A percentile compares a stretch with the other conserved stretches of the same genome.
Evolutionary conservation across 2,329 filamentous ascomycete genomes (phyloP).

Genomic region (Sphaerulina musiva): DNA sequence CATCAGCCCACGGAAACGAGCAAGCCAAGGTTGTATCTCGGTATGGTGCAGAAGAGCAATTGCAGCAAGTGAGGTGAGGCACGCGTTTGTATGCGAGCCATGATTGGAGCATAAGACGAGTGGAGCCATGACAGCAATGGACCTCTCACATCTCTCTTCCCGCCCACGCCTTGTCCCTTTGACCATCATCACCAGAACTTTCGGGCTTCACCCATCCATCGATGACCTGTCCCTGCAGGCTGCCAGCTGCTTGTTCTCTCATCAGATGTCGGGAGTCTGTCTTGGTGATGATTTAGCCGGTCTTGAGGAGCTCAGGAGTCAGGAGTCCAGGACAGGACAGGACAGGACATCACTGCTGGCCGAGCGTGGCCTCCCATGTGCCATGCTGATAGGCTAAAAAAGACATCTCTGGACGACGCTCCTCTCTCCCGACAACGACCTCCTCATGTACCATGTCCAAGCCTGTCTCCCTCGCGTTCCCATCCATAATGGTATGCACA

Average conservation of each 20-base stretch:
- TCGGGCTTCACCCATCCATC: background rate
- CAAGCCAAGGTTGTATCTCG: background rate
- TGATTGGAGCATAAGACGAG: background rate
- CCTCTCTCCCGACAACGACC: constrained; percentile 5
- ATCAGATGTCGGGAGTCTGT: background rate
- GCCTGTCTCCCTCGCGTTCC: constrained; percentile 5
- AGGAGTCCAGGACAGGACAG: too few relatives aligned
- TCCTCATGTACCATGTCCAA: constrained; percentile 5
- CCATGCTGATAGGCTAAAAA: constrained; percentile 13
- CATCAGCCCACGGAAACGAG: background rate
- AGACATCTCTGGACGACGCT: constrained; percentile 3
- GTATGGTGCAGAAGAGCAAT: background rate
- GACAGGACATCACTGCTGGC: constrained; percentile 3
- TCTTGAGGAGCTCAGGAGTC: background rate
- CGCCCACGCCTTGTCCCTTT: background rate
- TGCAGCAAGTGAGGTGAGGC: background rate
- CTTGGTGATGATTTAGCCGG: constrained; percentile 10
- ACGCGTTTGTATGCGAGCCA: background rate
- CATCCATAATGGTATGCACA: background rate
- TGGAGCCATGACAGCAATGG: background rate
- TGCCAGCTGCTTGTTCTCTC: background rate
- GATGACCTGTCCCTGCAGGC: constrained; percentile 9
- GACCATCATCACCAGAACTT: background rate
- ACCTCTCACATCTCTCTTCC: background rate
- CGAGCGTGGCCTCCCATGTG: constrained; percentile 13